These are phyloP conservation scores for Alnus rubra DNA, from an alignment of 306 rosid species.

Conservation along the genomic window DNA sequence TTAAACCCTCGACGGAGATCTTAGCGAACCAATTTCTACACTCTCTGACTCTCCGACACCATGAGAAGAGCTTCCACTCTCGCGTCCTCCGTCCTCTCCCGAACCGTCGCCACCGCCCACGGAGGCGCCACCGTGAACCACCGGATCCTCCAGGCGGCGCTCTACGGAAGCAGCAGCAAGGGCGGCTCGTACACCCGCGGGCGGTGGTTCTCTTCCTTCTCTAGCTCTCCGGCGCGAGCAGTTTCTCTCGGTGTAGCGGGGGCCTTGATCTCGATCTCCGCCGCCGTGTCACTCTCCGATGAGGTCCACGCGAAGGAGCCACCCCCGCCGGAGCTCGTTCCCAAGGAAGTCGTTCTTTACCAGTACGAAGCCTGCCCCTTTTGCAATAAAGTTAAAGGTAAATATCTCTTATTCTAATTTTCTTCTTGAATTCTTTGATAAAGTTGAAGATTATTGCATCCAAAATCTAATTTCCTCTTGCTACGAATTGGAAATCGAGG, in stretches of 20 bases:
- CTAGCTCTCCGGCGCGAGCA: conserved; percentile 20
- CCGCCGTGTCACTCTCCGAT: conserved; percentile 37
- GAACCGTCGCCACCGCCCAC: conserved; percentile 52
- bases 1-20: conserved; percentile 15
- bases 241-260: conserved; percentile 58
- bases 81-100: conserved; percentile 45
- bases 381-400: conserved; percentile 93
- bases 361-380: conserved; percentile 96
- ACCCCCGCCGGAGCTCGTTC: conserved; percentile 55
- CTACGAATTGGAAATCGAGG: not conserved
- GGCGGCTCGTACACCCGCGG: conserved; percentile 26
- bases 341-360: conserved; percentile 78
- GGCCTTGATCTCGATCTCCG: conserved; percentile 42
- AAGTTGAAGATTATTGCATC: not conserved
- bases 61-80: conserved; percentile 69
- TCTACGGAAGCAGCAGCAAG: conserved; percentile 37
- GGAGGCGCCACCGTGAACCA: conserved; percentile 34
- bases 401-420: not conserved
- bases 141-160: conserved; percentile 55
- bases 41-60: conserved; percentile 7
- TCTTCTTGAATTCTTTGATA: not conserved
- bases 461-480: not conserved
- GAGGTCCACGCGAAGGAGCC: conserved; percentile 82
- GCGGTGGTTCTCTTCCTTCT: conserved; percentile 43
- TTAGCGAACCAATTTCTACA: not conserved